Conservation (phyloP, 345 rosid species). For the Camelina laxa region DNA sequence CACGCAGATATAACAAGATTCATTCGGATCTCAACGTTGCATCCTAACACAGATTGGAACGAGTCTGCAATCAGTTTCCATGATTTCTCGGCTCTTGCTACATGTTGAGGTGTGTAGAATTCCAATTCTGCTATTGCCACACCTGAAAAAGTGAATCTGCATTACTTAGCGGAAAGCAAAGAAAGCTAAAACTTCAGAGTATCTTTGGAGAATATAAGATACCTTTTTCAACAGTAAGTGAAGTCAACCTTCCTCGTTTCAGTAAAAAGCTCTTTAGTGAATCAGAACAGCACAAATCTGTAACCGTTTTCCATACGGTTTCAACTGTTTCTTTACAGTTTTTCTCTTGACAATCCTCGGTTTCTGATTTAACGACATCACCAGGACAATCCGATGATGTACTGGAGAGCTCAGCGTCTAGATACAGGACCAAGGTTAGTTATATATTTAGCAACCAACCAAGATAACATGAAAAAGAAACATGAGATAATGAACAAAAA, state of each 20-base stretch:
- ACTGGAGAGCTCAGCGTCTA: conserved; percentile 50
- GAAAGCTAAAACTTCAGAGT: background rate
- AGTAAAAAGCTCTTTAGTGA: conserved; percentile 73
- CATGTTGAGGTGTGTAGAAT: conserved; percentile 61
- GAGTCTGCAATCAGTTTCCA: conserved; percentile 92
- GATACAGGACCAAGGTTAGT: conserved; percentile 24
- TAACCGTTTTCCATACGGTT: conserved; percentile 70
- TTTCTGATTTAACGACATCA: conserved; percentile 48
- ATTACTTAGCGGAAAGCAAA: background rate
- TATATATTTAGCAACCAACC: conserved; percentile 22
- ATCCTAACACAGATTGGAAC: conserved; percentile 75
- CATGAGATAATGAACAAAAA: conserved; percentile 4
- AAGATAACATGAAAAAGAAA: background rate
- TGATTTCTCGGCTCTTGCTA: conserved; percentile 82
- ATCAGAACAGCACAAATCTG: conserved; percentile 67
- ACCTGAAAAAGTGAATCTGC: conserved; percentile 46
- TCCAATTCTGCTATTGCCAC: conserved; percentile 81
- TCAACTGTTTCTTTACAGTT: conserved; percentile 59
- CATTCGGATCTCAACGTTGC: conserved; percentile 87
- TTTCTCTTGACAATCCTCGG: conserved; percentile 46
- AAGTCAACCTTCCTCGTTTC: conserved; percentile 77
- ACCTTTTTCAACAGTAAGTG: conserved; percentile 79
- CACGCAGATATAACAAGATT: conserved; percentile 56
- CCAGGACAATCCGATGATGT: conserved; percentile 57
- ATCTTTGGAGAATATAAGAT: background rate